phyloP scores from a whole-genome alignment of 345 rosid species.

The Gossypium anomalum region DNA sequence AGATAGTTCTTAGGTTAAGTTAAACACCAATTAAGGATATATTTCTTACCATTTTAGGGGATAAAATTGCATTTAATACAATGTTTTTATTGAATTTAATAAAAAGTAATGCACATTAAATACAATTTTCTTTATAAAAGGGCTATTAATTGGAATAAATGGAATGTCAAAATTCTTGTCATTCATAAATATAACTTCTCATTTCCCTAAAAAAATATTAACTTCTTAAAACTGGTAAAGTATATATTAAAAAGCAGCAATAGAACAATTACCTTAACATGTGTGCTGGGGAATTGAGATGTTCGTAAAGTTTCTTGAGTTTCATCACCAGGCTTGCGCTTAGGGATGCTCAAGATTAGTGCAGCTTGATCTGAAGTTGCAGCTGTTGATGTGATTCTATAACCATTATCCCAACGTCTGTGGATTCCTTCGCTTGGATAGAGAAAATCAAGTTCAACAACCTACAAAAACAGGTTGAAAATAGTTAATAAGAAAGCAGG shows the following conservation, averaged over 20 bases:
- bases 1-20: too few species aligned
- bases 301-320: slow-evolving; percentile 97
- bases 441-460: slow-evolving; percentile 95
- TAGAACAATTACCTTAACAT: slow-evolving; percentile 69
- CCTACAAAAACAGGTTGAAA: slow-evolving; percentile 35
- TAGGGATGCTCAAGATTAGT: slow-evolving; percentile 80
- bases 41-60: too few species aligned
- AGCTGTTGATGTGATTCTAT: slow-evolving; percentile 89
- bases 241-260: background rate
- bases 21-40: background rate
- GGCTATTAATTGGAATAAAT: too few species aligned
- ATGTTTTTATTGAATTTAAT: too few species aligned
- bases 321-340: slow-evolving; percentile 74
- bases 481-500: background rate
- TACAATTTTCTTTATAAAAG: background rate
- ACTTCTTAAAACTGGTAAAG: background rate
- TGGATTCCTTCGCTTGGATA: slow-evolving; percentile 99
- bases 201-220: background rate
- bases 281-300: slow-evolving; percentile 90
- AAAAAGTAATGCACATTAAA: background rate
- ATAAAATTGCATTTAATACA: too few species aligned
- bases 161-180: background rate
- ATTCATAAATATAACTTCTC: too few species aligned
- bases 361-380: slow-evolving; percentile 95
- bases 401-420: slow-evolving; percentile 91